Evolutionary conservation across 2,329 filamentous ascomycete species (phyloP).

Genomic region (Paecilomyces dactylethromorphus): DNA sequence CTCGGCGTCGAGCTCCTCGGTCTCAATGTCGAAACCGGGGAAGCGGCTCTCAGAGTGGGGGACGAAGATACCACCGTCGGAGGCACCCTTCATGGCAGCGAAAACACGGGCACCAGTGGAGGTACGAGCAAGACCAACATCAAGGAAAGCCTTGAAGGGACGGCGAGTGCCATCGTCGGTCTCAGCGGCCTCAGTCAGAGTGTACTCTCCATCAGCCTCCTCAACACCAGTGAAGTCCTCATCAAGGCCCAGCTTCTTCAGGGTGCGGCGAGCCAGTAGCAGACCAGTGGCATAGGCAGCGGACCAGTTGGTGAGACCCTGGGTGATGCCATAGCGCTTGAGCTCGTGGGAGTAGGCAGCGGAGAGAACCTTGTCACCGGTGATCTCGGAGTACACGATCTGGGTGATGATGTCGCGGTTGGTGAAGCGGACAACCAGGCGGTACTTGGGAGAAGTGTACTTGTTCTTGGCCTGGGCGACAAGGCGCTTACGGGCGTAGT

Average conservation of each 20-base stretch:
- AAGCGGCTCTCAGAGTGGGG: conserved; percentile 99
- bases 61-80: conserved; percentile 92
- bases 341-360: conserved; percentile 96
- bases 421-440: conserved; percentile 97
- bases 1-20: conserved; percentile 96
- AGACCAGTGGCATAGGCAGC: conserved; percentile 96
- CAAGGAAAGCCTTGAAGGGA: conserved; percentile 98
- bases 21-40: conserved; percentile 96
- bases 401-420: conserved; percentile 99
- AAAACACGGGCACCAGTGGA: conserved; percentile 98
- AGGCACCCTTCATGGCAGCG: conserved; percentile 99
- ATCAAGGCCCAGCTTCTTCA: conserved; percentile 94
- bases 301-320: conserved; percentile 99
- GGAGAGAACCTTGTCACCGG: conserved; percentile 93
- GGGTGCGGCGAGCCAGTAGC: conserved; percentile 89
- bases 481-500: conserved; percentile 99
- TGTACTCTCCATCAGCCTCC: conserved; percentile 94
- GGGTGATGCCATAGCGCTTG: conserved; percentile 91
- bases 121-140: conserved; percentile 94
- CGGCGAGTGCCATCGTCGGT: conserved; percentile 79
- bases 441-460: conserved; percentile 99
- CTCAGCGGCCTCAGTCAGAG: conserved; percentile 89
- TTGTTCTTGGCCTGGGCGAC: conserved; percentile 99
- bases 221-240: conserved; percentile 92
- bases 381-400: conserved; percentile 94